A percentile compares a stretch with the other conserved stretches of the same genome.
Evolutionary conservation across 306 rosid genomes (phyloP).

Genomic region (Trifolium dubium): DNA sequence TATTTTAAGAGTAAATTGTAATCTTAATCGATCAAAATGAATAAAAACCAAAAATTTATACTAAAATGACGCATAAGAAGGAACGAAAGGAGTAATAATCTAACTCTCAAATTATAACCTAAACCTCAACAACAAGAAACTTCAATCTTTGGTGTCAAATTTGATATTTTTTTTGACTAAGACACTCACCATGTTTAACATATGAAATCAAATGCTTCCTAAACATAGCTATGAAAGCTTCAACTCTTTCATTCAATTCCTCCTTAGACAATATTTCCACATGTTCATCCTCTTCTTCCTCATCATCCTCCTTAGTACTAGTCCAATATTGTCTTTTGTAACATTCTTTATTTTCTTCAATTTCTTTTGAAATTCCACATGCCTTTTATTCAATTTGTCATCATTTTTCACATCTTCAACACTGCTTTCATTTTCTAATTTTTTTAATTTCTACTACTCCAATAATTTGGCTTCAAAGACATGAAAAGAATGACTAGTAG

Average conservation of each 20-base stretch:
- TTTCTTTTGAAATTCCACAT: constrained; percentile 39
- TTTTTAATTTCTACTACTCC: neutral
- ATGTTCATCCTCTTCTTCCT: constrained; percentile 38
- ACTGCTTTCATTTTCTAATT: constrained; percentile 32
- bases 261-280: constrained; percentile 66
- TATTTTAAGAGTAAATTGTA: too few relatives aligned
- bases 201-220: constrained; percentile 83
- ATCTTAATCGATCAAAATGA: too few relatives aligned
- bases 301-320: constrained; percentile 33
- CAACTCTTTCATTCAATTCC: constrained; percentile 88
- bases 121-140: constrained; percentile 49
- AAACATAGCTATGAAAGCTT: constrained; percentile 93
- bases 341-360: constrained; percentile 42
- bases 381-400: constrained; percentile 36
- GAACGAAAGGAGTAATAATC: too few relatives aligned
- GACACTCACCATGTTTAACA: constrained; percentile 55
- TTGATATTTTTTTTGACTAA: constrained; percentile 32
- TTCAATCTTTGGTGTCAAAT: constrained; percentile 37
- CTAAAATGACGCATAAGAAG: too few relatives aligned
- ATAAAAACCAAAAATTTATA: too few relatives aligned
- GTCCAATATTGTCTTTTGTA: constrained; percentile 35
- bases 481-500: constrained; percentile 79
- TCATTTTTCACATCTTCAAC: constrained; percentile 38
- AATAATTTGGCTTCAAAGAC: constrained; percentile 50
- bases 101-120: constrained; percentile 3